Conservation (phyloP, 1,139 yeast species). For the Suhomyces terraborum region DNA sequence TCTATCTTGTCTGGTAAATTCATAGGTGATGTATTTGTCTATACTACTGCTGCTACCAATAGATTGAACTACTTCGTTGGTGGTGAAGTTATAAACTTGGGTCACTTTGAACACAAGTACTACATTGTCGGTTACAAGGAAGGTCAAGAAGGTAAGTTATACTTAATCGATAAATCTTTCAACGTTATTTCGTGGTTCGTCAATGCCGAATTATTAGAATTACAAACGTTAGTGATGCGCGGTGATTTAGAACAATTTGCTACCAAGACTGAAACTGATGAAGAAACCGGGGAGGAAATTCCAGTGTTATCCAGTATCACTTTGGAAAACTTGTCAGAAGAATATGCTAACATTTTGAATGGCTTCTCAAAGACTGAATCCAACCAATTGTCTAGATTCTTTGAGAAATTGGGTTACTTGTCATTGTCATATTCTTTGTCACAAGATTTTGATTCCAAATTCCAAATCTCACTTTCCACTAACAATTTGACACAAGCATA, state of each 20-base stretch:
- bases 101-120: slow-evolving; percentile 88
- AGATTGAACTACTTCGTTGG: slow-evolving; percentile 94
- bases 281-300: slow-evolving; percentile 41
- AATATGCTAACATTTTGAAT: slow-evolving; percentile 41
- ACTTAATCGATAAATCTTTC: slow-evolving; percentile 87
- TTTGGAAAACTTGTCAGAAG: slow-evolving; percentile 61
- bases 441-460: slow-evolving; percentile 82
- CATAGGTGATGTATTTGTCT: slow-evolving; percentile 96
- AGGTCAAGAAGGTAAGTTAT: slow-evolving; percentile 78
- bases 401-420: slow-evolving; percentile 87
- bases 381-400: slow-evolving; percentile 83
- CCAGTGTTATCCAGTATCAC: slow-evolving; percentile 61
- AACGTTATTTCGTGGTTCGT: slow-evolving; percentile 80
- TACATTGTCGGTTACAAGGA: slow-evolving; percentile 88
- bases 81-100: slow-evolving; percentile 86
- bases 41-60: slow-evolving; percentile 77
- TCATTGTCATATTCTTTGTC: slow-evolving; percentile 82
- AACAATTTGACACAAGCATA: slow-evolving; percentile 72
- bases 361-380: slow-evolving; percentile 68
- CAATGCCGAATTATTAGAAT: slow-evolving; percentile 84
- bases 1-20: slow-evolving; percentile 85
- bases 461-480: slow-evolving; percentile 70
- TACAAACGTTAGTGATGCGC: slow-evolving; percentile 92
- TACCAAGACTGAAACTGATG: slow-evolving; percentile 33
- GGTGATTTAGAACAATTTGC: slow-evolving; percentile 73